Percentiles rank a stretch among this genome's conserved stretches.
Evolutionary conservation across 805 yeast species (phyloP).

Genomic region (Tetrapisispora taiwanensis): DNA sequence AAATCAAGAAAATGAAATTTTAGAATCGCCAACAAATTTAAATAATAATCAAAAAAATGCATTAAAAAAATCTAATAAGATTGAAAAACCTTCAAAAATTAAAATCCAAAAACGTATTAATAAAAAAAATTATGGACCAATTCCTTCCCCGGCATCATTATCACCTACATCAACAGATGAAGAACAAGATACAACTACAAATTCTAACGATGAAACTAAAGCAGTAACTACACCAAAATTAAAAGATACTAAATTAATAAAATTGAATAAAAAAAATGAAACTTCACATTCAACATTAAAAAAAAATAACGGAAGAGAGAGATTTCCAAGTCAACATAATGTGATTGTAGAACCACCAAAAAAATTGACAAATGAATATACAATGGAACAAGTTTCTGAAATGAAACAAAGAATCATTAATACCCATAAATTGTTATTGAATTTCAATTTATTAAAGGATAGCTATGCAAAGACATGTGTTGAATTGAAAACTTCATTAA

Average conservation of each 20-base stretch:
- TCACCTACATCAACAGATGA: constrained; percentile 25
- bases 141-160: constrained; percentile 30
- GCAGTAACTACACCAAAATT: background rate
- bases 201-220: background rate
- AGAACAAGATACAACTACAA: constrained; percentile 2
- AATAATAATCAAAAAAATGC: background rate
- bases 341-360: constrained; percentile 6
- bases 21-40: background rate
- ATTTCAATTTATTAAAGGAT: constrained; percentile 26
- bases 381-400: constrained; percentile 25
- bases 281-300: background rate
- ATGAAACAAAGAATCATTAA: constrained; percentile 26
- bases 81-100: background rate
- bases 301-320: background rate
- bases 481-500: constrained; percentile 27
- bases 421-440: constrained; percentile 26
- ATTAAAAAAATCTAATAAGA: background rate
- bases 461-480: constrained; percentile 27
- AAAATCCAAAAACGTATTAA: background rate
- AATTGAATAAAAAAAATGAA: background rate
- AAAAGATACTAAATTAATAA: background rate
- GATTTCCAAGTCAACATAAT: background rate
- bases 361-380: constrained; percentile 22
- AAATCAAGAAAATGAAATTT: background rate
- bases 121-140: background rate